A percentile compares a stretch with the other conserved stretches of the same genome.
These are phyloP conservation scores for Phialophora expanda DNA, from an alignment of 2,329 filamentous ascomycete species.

Conservation along the genomic window DNA sequence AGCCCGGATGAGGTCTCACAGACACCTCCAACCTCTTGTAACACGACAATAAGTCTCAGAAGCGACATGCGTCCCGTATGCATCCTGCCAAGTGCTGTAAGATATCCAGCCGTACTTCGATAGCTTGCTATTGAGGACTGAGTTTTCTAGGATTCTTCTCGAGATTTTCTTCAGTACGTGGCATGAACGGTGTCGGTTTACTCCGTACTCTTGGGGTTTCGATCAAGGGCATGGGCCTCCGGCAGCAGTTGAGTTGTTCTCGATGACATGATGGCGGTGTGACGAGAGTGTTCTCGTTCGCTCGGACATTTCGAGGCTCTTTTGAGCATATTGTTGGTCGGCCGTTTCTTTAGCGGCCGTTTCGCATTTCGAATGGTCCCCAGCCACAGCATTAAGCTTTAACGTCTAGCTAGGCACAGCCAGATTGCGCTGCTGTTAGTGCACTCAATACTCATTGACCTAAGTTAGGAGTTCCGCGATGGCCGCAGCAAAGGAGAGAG, in stretches of 20 bases:
- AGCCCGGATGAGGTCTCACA: background rate
- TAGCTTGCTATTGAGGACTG: background rate
- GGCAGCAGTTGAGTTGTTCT: background rate
- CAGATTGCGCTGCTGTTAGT: background rate
- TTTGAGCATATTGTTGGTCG: background rate
- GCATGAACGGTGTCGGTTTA: background rate
- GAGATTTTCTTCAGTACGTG: background rate
- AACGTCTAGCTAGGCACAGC: background rate
- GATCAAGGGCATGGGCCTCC: background rate
- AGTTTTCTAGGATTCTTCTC: background rate
- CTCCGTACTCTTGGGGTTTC: background rate
- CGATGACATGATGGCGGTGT: background rate
- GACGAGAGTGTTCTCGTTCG: background rate
- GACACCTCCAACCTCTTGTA: background rate
- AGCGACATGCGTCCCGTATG: background rate
- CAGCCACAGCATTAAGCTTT: background rate
- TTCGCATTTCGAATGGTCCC: background rate
- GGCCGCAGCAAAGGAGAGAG: background rate
- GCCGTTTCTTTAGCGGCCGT: background rate
- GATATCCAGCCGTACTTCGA: background rate
- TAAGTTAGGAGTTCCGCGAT: background rate
- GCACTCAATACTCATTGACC: background rate
- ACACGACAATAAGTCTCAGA: background rate
- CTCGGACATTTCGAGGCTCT: background rate
- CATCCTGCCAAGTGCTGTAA: background rate